phyloP scores from a whole-genome alignment of 1,284 basidiomycete species.

The Tremellales sp. region DNA sequence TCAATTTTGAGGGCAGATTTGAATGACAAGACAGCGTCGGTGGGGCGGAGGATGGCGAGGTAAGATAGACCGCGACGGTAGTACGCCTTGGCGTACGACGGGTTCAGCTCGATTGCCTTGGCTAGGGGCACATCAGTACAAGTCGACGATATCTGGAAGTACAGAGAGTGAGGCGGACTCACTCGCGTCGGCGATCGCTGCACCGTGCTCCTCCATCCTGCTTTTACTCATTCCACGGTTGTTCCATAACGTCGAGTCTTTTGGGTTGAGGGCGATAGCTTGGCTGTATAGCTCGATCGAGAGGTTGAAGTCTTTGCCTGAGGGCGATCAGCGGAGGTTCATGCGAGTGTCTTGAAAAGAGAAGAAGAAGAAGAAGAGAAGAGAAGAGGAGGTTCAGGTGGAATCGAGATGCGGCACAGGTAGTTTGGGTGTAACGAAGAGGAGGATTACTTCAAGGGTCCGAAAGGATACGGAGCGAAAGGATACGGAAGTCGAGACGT shows the following conservation, averaged over 20 bases:
- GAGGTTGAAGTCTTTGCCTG: constrained; percentile 59
- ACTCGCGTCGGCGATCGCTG: constrained; percentile 48
- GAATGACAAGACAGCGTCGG: constrained; percentile 78
- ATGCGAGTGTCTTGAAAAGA: not conserved
- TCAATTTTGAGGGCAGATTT: constrained; percentile 82
- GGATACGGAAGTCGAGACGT: too few species aligned
- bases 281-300: constrained; percentile 70
- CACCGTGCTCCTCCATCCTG: constrained; percentile 53
- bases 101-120: constrained; percentile 82
- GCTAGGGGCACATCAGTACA: constrained; percentile 49
- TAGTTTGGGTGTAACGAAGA: too few species aligned
- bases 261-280: constrained; percentile 73
- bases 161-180: constrained; percentile 12
- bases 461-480: too few species aligned
- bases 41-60: constrained; percentile 81
- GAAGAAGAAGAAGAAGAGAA: not conserved
- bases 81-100: constrained; percentile 73
- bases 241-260: constrained; percentile 48
- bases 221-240: constrained; percentile 52
- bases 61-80: constrained; percentile 84
- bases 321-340: not conserved
- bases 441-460: too few species aligned
- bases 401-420: too few species aligned
- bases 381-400: not conserved
- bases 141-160: not conserved